Base-by-base conservation (phyloP, 345 rosid species). In the Aquilaria sinensis region DNA sequence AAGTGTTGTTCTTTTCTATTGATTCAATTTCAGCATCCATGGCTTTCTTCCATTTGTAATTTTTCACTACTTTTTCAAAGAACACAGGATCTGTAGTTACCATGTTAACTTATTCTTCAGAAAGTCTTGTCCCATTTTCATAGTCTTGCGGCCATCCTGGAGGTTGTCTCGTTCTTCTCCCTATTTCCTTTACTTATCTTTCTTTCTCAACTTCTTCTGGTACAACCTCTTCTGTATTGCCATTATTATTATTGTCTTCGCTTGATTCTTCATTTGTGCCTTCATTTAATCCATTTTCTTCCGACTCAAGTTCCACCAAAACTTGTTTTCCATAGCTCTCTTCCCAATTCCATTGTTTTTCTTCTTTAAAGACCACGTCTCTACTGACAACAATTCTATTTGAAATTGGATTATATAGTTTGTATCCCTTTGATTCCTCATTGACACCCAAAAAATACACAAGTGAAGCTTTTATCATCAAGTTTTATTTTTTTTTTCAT, bases 221-320 rank as follows among this genome's bases (percentile, higher is more conserved):
- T 12, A 10, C 34, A 6, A 12, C 54, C 13, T 10, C 16, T 45
- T 3, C 41, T 53, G 2, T 2, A 6, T 13, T 16, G 0, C 23
- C 52, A 51, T 8, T 10, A 5, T 2, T 14, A 53, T 2, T 12
- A 32, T 30, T 9, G 47, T n/a, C 3, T n/a, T 16, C n/a, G 16
- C 57, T 5, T 33, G 15, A 12, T 30, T 16, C 14, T 10, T 23
- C 13, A 5, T 10, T 49, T 10, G 4, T 0, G 9, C 32, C 46
- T 56, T 68, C 67, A 0, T 68, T 53, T 32, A 62, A 68, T 34
- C 47, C 53, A 52, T 47, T 41, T 54, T 68, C 67, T n/a, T 13
- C 0, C 15, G 11, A 30, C 0, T 61, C 23, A 16, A 16, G 23
- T 16, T 16, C 23, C 23, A 16, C 0, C 23, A 16, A 16, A 16